Evolutionary conservation across 169 alveolate species (phyloP).

Genomic region (Neospora caninum): DNA sequence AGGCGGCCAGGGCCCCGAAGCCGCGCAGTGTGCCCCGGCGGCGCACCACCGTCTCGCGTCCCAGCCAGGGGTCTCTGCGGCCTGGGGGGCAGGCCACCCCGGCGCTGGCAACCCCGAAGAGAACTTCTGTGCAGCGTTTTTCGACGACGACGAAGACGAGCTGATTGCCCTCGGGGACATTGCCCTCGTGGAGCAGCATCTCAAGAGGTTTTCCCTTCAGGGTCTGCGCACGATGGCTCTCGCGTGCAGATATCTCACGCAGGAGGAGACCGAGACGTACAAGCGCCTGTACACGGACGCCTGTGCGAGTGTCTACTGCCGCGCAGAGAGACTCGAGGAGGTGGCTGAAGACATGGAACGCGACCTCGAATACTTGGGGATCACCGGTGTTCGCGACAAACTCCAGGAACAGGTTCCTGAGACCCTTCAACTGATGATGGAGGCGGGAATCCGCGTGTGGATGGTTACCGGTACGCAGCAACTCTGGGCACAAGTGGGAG

Average conservation of each 20-base stretch:
- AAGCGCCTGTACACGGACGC: slow-evolving; percentile 59
- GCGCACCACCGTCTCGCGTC: too few species aligned
- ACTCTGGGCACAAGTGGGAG: too few species aligned
- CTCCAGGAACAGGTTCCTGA: slow-evolving; percentile 97
- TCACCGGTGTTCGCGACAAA: slow-evolving; percentile 97
- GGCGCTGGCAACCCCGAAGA: neutral
- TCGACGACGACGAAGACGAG: slow-evolving; percentile 24
- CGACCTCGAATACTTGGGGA: slow-evolving; percentile 93
- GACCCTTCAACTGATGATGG: slow-evolving; percentile 90
- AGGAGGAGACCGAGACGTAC: slow-evolving; percentile 59
- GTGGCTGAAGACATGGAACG: slow-evolving; percentile 89
- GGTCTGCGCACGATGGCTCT: slow-evolving; percentile 62
- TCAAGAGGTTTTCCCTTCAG: slow-evolving; percentile 54
- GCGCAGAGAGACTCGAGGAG: slow-evolving; percentile 80
- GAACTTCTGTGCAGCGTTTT: neutral
- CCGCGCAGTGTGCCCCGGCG: too few species aligned
- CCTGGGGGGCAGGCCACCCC: too few species aligned
- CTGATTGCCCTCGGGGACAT: slow-evolving; percentile 1
- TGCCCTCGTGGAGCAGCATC: slow-evolving; percentile 55
- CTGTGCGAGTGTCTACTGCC: slow-evolving; percentile 70
- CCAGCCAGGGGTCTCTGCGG: too few species aligned
- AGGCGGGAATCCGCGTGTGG: slow-evolving; percentile 97
- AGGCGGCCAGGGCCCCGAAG: too few species aligned
- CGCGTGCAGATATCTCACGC: slow-evolving; percentile 52
- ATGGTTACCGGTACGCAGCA: slow-evolving; percentile 95